A percentile compares a stretch with the other conserved stretches of the same genome.
Evolutionary conservation across 1,139 yeast species (phyloP).

Genomic region (Debaryomycetaceae sp.): DNA sequence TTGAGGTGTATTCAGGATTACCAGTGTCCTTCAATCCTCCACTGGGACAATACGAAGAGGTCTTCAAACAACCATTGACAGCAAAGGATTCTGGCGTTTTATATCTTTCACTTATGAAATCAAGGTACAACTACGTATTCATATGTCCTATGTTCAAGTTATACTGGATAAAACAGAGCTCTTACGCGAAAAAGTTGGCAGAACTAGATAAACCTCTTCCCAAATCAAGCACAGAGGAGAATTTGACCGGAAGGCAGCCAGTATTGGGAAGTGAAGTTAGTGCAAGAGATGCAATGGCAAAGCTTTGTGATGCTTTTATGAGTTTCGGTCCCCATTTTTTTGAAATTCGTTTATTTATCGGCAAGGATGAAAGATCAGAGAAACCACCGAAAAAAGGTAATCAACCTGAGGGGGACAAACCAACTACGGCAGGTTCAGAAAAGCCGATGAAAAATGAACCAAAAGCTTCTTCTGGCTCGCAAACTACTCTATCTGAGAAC

Average conservation of each 20-base stretch:
- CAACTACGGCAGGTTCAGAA: slow-evolving; percentile 5
- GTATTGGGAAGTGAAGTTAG: slow-evolving; percentile 46
- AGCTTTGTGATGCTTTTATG: slow-evolving; percentile 72
- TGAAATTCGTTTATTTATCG: slow-evolving; percentile 72
- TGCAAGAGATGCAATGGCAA: slow-evolving; percentile 85
- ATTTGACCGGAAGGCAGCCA: slow-evolving; percentile 31
- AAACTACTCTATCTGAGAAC: neutral
- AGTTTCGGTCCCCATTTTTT: slow-evolving; percentile 81
- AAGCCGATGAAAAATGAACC: slow-evolving; percentile 9
- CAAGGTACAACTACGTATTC: slow-evolving; percentile 70
- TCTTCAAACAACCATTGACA: slow-evolving; percentile 63
- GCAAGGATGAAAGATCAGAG: slow-evolving; percentile 65
- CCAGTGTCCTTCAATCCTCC: slow-evolving; percentile 67
- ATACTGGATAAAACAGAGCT: slow-evolving; percentile 70
- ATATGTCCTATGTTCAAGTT: slow-evolving; percentile 70
- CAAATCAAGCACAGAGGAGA: slow-evolving; percentile 22
- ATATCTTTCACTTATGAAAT: slow-evolving; percentile 68
- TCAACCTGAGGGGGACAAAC: slow-evolving; percentile 26
- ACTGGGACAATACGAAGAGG: slow-evolving; percentile 43
- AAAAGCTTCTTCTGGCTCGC: neutral
- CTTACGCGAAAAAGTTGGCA: slow-evolving; percentile 41
- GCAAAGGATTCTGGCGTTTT: slow-evolving; percentile 71
- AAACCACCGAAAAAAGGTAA: slow-evolving; percentile 25
- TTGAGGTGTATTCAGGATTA: slow-evolving; percentile 62
- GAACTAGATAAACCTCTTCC: slow-evolving; percentile 33